Base-by-base conservation (phyloP, 192 early-diverging fungal genomes). In the Backusella sp. region DNA sequence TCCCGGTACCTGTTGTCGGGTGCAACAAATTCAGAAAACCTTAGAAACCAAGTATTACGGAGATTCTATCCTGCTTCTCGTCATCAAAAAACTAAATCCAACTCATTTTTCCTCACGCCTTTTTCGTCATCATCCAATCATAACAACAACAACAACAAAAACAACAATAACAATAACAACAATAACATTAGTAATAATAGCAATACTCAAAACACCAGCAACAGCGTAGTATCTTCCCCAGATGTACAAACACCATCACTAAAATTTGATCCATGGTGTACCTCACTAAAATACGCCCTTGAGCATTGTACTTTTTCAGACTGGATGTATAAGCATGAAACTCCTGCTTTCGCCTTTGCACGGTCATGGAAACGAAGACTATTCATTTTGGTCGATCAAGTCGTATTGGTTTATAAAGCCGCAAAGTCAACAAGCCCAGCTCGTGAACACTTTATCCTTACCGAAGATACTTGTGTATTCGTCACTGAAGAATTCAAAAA, bases 401-500 rank as follows among this genome's bases (percentile, higher is more conserved):
- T 68, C 23, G 69, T 81, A 21, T 75, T 62, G 66, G 65, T 81
- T 46, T 81, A 70, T 41, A 81, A 81, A 74, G 37, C 53, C 8
- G 37, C 49, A 17, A 77, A 81, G 26, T 21, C 80, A 9, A 81
- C 76, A 17, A 34, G 23, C 21, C 68, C 73, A 32, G 37, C 67
- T 15, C 71, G 59, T 26, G 76, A 81, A 15, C 73, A 75, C n/a
- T 77, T 81, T 39, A 21, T 72, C 23, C 56, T 81, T 12, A 77
- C 73, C 23, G 69, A 77, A 34, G 80, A 81, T 19, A 81, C 80
- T 0, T 71, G 75, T 41, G 70, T 81, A 7, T 81, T 81, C 39
- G 80, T 81, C 30, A 75, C 80, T n/a, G 76, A 81, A 56, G 80
- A 73, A 39, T 81, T 81, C 70, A 81, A 81, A 36, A 81, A 81